Conservation (phyloP, 1,284 basidiomycete genomes). For the Ustilago xerochloae region DNA sequence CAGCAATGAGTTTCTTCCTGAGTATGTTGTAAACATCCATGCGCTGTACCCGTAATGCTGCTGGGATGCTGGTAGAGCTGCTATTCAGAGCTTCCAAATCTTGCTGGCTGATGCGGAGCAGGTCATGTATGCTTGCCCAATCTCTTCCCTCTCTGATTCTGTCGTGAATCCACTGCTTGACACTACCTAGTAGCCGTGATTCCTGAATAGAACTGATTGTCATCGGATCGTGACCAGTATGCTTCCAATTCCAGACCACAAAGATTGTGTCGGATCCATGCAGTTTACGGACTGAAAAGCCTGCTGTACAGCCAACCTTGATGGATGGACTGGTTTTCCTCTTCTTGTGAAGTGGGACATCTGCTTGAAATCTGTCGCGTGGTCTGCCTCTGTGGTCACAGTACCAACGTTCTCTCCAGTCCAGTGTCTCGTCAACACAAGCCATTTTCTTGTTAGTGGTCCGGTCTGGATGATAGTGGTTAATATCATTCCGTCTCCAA, state of each 20-base stretch:
- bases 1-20: not conserved
- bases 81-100: not conserved
- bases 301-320: not conserved
- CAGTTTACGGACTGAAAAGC: not conserved
- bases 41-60: not conserved
- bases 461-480: not conserved
- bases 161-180: not conserved
- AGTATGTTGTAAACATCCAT: not conserved
- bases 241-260: not conserved
- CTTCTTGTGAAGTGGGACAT: not conserved
- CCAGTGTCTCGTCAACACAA: not conserved
- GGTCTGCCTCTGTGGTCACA: not conserved
- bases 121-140: not conserved
- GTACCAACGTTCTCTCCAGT: not conserved
- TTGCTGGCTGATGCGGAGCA: not conserved
- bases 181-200: not conserved
- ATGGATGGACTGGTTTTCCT: not conserved
- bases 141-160: not conserved
- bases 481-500: not conserved
- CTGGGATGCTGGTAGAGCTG: not conserved
- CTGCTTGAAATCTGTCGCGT: not conserved
- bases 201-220: not conserved
- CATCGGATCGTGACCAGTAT: not conserved
- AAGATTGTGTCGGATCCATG: not conserved
- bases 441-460: not conserved